Conservation (phyloP, 768 basidiomycete species). For the Kondoa subrosea region DNA sequence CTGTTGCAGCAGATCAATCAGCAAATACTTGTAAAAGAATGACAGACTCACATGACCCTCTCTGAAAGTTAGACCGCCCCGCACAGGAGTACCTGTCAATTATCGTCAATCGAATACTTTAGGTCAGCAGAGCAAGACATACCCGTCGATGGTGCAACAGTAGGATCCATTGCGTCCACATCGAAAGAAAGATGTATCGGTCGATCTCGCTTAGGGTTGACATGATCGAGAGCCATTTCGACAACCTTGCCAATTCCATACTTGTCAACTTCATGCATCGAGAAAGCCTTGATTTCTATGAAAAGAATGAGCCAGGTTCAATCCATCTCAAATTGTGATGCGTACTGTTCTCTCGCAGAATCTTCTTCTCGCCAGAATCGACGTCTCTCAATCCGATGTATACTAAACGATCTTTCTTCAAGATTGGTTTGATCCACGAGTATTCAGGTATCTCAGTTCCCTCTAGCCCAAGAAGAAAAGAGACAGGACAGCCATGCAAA, state of each 20-base stretch:
- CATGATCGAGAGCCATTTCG: conserved; percentile 87
- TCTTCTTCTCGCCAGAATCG: conserved; percentile 69
- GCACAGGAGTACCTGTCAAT: conserved; percentile 38
- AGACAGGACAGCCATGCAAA: conserved; percentile 94
- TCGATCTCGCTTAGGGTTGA: conserved; percentile 62
- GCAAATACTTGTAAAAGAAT: too few species aligned
- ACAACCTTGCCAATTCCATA: conserved; percentile 51
- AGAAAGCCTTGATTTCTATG: conserved; percentile 64
- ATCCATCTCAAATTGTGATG: neutral
- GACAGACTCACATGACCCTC: conserved; percentile 98
- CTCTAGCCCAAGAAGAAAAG: conserved; percentile 58
- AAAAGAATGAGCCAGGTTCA: neutral
- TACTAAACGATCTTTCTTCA: conserved; percentile 63
- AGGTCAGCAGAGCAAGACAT: conserved; percentile 33
- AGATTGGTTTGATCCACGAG: conserved; percentile 39
- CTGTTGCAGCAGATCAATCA: conserved; percentile 35
- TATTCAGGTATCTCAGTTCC: conserved; percentile 35
- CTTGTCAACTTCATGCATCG: conserved; percentile 67
- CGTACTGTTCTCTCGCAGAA: conserved; percentile 51
- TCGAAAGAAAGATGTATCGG: conserved; percentile 96
- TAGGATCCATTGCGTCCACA: conserved; percentile 55
- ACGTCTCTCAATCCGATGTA: conserved; percentile 94
- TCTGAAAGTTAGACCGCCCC: conserved; percentile 86
- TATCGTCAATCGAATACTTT: too few species aligned
- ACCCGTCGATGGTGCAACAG: conserved; percentile 87